These are phyloP conservation scores for Fragilaria radians DNA, from an alignment of 108 stramenopile genomes.

Conservation along the genomic window DNA sequence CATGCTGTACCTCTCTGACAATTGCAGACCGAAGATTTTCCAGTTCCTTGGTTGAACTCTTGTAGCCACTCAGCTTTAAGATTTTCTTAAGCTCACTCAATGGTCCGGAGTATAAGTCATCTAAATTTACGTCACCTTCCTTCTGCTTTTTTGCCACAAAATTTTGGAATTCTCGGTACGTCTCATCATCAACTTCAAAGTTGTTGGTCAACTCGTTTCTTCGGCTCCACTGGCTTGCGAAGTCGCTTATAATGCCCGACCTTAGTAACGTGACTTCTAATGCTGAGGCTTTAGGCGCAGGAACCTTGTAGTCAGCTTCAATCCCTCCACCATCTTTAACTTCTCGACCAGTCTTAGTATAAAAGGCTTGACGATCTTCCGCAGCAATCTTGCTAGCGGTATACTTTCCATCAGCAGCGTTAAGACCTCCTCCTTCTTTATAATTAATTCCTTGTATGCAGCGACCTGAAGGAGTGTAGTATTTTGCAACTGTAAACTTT, in stretches of 20 bases:
- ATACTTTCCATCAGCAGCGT: slow-evolving; percentile 37
- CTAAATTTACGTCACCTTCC: slow-evolving; percentile 67
- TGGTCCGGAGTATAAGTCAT: slow-evolving; percentile 55
- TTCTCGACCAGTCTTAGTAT: slow-evolving; percentile 63
- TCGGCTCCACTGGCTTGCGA: slow-evolving; percentile 80
- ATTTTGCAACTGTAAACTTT: slow-evolving; percentile 95
- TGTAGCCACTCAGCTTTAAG: slow-evolving; percentile 62
- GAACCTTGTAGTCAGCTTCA: slow-evolving; percentile 85
- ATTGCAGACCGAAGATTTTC: slow-evolving; percentile 58
- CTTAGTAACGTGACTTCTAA: slow-evolving; percentile 80
- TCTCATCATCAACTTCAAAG: slow-evolving; percentile 70
- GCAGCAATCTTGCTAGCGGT: slow-evolving; percentile 55
- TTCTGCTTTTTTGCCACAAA: slow-evolving; percentile 62
- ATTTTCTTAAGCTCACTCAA: slow-evolving; percentile 62
- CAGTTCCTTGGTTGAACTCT: slow-evolving; percentile 49
- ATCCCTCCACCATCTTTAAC: slow-evolving; percentile 92
- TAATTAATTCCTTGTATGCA: slow-evolving; percentile 90
- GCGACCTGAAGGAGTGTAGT: slow-evolving; percentile 94
- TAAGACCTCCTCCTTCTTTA: slow-evolving; percentile 52
- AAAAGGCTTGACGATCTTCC: slow-evolving; percentile 58
- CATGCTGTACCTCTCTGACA: slow-evolving; percentile 63
- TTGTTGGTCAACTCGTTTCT: slow-evolving; percentile 58
- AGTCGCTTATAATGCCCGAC: slow-evolving; percentile 69
- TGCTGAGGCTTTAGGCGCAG: slow-evolving; percentile 74
- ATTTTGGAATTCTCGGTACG: slow-evolving; percentile 62